phyloP scores from a whole-genome alignment of 352 stramenopile genomes.

The Globisporangium irregulare region DNA sequence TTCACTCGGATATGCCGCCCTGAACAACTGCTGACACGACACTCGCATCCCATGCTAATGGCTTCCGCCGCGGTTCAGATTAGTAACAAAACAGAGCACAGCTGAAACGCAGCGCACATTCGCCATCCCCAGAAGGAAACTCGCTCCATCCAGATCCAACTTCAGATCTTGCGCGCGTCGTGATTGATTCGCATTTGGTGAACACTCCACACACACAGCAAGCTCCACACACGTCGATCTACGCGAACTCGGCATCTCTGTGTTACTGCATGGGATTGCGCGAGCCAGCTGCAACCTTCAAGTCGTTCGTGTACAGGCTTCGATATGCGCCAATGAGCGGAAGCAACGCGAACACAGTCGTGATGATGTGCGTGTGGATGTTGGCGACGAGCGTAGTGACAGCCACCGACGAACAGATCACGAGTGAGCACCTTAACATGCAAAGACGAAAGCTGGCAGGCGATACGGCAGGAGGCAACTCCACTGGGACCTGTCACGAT shows the following conservation, averaged over 20 bases:
- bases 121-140: not conserved
- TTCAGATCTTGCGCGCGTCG: not conserved
- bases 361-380: not conserved
- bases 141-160: not conserved
- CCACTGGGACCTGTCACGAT: conserved; percentile 37
- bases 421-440: not conserved
- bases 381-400: not conserved
- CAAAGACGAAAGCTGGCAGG: not conserved
- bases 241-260: not conserved
- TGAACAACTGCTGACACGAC: not conserved
- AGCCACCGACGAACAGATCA: not conserved
- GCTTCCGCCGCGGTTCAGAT: not conserved
- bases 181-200: not conserved
- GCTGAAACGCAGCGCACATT: too few species aligned
- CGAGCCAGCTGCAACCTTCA: not conserved
- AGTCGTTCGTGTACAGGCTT: not conserved
- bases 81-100: not conserved
- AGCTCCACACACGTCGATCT: not conserved
- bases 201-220: not conserved
- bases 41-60: not conserved
- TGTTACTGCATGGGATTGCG: conserved; percentile 3
- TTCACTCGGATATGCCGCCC: not conserved
- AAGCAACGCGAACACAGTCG: not conserved
- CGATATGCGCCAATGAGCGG: conserved; percentile 6
- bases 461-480: not conserved